Base-by-base conservation (phyloP, 495 filamentous ascomycete genomes). In the Talaromyces nanjingensis region DNA sequence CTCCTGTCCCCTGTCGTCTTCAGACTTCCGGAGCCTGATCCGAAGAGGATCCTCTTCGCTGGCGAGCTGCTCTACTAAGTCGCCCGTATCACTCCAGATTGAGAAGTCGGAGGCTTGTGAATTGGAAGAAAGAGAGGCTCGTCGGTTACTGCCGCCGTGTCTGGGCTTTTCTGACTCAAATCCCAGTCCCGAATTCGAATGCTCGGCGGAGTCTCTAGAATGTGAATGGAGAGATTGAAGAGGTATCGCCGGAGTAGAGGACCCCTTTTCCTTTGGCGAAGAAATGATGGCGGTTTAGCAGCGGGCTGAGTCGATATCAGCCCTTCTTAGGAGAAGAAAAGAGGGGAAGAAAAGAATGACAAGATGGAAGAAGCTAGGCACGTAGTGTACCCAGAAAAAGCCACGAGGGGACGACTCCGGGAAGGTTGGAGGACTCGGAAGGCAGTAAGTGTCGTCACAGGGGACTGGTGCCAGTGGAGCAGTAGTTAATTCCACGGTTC, bases 21-120 rank as follows among this genome's bases (percentile, higher is more conserved):
- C 75, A 64, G 86, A 86, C 59, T 85, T 80, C 70, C 79, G 81
- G 62, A 91, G 78, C 63, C 79, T 83, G 70, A 84, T 82, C 66
- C 83, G 86, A 64, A 92, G 76, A 58, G 91, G 89, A 75, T 96
- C 89, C 74, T 94, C 90, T 65, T 85, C 84, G 76, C 87, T 89
- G 60, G 85, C 87, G 67, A 92, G 82, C 81, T 96, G 93, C 78
- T 96, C 92, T 67, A 89, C 89, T 64, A 98, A 84, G 77, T 97
- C 94, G 60, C 92, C 94, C 56, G 92, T 94, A 71, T 96, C 91
- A 71, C 91, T 91, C 92, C 91, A 96, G 62, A 84, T 74, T 31
- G 91, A 93, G 73, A 89, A 88, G 67, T 89, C 87, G 60, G 89
- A 91, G 70, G 83, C 86, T 68, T 75, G 80, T 62, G 87, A 88